These are phyloP conservation scores for Colletotrichum sp. DNA, from an alignment of 2,329 filamentous ascomycete genomes.

Conservation along the genomic window DNA sequence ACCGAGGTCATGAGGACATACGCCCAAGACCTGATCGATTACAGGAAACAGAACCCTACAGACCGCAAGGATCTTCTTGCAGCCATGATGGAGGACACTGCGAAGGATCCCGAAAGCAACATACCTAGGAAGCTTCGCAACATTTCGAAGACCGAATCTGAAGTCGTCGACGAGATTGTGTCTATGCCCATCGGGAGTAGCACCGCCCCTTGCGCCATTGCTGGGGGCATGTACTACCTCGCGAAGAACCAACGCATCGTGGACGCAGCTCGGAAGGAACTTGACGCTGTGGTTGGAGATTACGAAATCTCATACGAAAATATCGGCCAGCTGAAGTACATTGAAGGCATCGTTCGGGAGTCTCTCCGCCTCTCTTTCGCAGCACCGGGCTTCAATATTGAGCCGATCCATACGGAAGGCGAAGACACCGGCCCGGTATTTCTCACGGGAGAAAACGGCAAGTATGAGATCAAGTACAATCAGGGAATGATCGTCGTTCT, in stretches of 20 bases:
- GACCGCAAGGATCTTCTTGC: conserved; percentile 66
- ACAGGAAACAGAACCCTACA: conserved; percentile 57
- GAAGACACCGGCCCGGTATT: conserved; percentile 48
- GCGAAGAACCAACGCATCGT: conserved; percentile 54
- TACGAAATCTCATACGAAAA: conserved; percentile 51
- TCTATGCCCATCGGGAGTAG: conserved; percentile 67
- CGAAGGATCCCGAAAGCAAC: conserved; percentile 66
- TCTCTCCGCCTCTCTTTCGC: conserved; percentile 59
- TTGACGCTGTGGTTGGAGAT: conserved; percentile 56
- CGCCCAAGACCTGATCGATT: conserved; percentile 60
- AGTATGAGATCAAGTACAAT: no score
- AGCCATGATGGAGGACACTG: conserved; percentile 54
- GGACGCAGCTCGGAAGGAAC: conserved; percentile 55
- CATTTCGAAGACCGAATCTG: conserved; percentile 41
- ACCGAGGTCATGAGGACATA: conserved; percentile 60
- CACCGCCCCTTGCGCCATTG: conserved; percentile 52
- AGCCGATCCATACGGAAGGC: conserved; percentile 41
- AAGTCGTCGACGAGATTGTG: conserved; percentile 72
- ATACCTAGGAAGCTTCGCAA: not conserved
- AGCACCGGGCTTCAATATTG: conserved; percentile 61
- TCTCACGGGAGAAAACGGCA: no score
- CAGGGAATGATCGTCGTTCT: conserved; percentile 57
- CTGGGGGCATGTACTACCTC: conserved; percentile 53
- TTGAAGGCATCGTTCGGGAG: conserved; percentile 60
- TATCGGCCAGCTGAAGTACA: conserved; percentile 55